Evolutionary conservation across 805 yeast genomes (phyloP).

Genomic region (Starmerella floricola): DNA sequence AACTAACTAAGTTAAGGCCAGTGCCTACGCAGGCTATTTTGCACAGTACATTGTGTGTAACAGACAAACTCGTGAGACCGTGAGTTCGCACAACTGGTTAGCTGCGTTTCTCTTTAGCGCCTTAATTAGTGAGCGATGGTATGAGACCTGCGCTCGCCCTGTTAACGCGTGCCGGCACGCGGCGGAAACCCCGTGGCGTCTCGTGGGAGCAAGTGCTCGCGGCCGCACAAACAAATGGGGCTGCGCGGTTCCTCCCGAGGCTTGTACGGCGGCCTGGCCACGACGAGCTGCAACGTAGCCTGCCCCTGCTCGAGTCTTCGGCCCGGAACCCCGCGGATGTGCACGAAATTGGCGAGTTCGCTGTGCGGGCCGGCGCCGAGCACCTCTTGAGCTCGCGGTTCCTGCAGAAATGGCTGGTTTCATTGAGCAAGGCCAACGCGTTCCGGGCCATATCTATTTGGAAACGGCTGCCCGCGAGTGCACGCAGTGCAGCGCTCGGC

Average conservation of each 20-base stretch:
- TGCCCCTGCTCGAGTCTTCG: constrained; percentile 10
- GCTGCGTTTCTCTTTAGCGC: neutral
- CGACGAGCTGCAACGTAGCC: constrained; percentile 2
- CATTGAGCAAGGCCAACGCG: constrained; percentile 6
- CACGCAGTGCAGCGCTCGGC: no score
- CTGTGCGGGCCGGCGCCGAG: neutral
- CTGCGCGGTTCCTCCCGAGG: constrained; percentile 7
- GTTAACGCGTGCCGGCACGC: neutral
- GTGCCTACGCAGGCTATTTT: no score
- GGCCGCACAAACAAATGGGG: constrained; percentile 8
- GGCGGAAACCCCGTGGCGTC: neutral
- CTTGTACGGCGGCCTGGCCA: constrained; percentile 8
- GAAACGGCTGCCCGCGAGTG: constrained; percentile 1
- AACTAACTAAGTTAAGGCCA: no score
- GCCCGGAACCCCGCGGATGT: neutral
- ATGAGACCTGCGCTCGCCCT: neutral
- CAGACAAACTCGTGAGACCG: no score
- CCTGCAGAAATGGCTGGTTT: constrained; percentile 3
- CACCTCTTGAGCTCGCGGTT: neutral
- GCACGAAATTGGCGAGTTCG: constrained; percentile 11
- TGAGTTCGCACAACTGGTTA: no score
- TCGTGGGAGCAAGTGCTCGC: no score
- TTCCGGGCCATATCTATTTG: constrained; percentile 14
- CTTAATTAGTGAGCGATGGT: neutral
- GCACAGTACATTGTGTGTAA: no score